phyloP scores from a whole-genome alignment of 768 basidiomycete genomes.

The Nidularia pulvinata region DNA sequence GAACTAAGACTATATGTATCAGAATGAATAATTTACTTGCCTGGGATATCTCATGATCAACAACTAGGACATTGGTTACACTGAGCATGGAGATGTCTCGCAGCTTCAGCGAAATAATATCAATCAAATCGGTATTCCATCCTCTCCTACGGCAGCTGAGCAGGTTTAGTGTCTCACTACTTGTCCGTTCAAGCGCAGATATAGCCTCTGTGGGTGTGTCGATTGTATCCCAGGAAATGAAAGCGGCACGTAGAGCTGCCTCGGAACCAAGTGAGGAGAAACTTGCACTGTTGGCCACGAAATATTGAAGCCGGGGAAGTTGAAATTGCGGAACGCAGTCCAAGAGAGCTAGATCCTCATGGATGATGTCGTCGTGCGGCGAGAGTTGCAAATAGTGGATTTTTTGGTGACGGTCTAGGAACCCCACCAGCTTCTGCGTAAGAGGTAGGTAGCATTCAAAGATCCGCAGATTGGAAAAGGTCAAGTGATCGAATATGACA shows the following conservation, averaged over 20 bases:
- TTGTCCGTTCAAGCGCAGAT: slow-evolving; percentile 24
- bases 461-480: slow-evolving; percentile 23
- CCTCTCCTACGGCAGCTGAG: slow-evolving; percentile 32
- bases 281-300: slow-evolving; percentile 29
- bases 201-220: slow-evolving; percentile 25
- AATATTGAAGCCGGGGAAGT: slow-evolving; percentile 31
- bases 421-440: slow-evolving; percentile 21
- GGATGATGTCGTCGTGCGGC: slow-evolving; percentile 18
- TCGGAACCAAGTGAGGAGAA: slow-evolving; percentile 20
- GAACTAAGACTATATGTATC: background rate
- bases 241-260: slow-evolving; percentile 28
- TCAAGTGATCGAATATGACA: slow-evolving; percentile 13
- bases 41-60: slow-evolving; percentile 23
- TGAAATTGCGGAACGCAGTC: slow-evolving; percentile 11
- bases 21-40: slow-evolving; percentile 12
- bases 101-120: slow-evolving; percentile 25
- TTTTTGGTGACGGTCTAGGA: slow-evolving; percentile 30
- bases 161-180: slow-evolving; percentile 26
- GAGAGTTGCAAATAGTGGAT: slow-evolving; percentile 33
- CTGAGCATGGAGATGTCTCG: slow-evolving; percentile 29
- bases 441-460: slow-evolving; percentile 34
- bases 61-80: slow-evolving; percentile 31
- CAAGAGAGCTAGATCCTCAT: background rate
- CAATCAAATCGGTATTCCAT: slow-evolving; percentile 37
- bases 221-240: slow-evolving; percentile 31